Conservation (phyloP, 2,329 filamentous ascomycete species). For the Paecilomyces dactylethromorphus region DNA sequence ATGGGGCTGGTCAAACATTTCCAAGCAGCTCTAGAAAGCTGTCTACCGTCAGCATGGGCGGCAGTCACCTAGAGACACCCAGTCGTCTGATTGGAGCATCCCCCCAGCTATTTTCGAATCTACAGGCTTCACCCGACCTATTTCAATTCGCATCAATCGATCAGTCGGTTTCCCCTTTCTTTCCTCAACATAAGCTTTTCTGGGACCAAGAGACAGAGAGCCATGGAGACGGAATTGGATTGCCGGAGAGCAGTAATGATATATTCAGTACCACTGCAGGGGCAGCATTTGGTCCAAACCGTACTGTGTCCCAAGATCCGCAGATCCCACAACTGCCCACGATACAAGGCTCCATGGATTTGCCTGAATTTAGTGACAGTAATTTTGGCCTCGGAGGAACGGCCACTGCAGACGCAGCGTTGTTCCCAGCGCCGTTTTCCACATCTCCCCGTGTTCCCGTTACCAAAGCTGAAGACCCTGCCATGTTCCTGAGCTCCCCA, state of each 20-base stretch:
- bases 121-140: slow-evolving; percentile 54
- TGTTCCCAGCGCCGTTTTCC: slow-evolving; percentile 39
- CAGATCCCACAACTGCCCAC: slow-evolving; percentile 29
- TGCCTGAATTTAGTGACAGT: slow-evolving; percentile 23
- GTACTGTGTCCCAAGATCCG: slow-evolving; percentile 10
- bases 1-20: slow-evolving; percentile 9
- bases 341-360: slow-evolving; percentile 26
- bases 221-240: slow-evolving; percentile 10
- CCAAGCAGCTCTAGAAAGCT: slow-evolving; percentile 8
- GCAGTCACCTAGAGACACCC: slow-evolving; percentile 37
- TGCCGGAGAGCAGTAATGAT: slow-evolving; percentile 12
- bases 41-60: slow-evolving; percentile 15
- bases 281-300: slow-evolving; percentile 12
- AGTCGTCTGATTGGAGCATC: slow-evolving; percentile 39
- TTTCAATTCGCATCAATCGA: slow-evolving; percentile 48
- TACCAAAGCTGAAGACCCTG: slow-evolving; percentile 37
- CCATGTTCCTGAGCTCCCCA: slow-evolving; percentile 43
- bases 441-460: slow-evolving; percentile 37
- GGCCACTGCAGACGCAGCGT: slow-evolving; percentile 26
- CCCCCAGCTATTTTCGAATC: slow-evolving; percentile 43
- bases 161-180: slow-evolving; percentile 50
- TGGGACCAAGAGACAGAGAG: slow-evolving; percentile 38
- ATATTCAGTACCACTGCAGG: slow-evolving; percentile 14
- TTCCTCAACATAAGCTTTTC: slow-evolving; percentile 48
- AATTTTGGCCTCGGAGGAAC: slow-evolving; percentile 22